These are phyloP conservation scores for Coemansia sp. DNA, from an alignment of 192 early-diverging fungal genomes.

Conservation along the genomic window DNA sequence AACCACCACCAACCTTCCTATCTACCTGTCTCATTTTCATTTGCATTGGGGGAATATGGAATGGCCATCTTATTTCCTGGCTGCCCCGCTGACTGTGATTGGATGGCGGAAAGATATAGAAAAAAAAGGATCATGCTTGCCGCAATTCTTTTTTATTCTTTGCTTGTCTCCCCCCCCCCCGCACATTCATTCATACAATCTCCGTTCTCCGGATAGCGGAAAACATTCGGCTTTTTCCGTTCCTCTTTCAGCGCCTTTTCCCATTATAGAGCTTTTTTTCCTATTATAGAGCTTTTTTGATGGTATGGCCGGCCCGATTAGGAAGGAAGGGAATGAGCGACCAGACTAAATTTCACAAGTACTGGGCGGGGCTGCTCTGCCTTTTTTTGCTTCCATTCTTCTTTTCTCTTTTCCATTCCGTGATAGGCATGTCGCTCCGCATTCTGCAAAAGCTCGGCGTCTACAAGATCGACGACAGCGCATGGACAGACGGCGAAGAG, in stretches of 20 bases:
- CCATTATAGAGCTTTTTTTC: not conserved
- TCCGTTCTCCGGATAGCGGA: conserved; percentile 5
- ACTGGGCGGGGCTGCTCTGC: not conserved
- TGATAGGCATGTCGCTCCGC: conserved; percentile 38
- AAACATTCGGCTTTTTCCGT: conserved; percentile 1
- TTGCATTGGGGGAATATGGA: too few species aligned
- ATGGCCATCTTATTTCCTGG: too few species aligned
- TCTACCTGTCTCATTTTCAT: not conserved
- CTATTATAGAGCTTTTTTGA: too few species aligned
- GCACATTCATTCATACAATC: not conserved
- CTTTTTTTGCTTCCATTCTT: not conserved
- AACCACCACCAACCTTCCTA: not conserved
- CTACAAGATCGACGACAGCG: conserved; percentile 45
- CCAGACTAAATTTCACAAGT: too few species aligned
- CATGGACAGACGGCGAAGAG: conserved; percentile 29
- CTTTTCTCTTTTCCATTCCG: not conserved
- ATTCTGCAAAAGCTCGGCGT: conserved; percentile 45
- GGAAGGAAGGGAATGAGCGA: too few species aligned
- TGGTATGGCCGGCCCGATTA: too few species aligned
- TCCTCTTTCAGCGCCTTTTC: not conserved
- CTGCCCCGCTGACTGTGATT: too few species aligned
- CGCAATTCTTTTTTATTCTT: too few species aligned
- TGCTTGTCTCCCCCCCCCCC: not conserved
- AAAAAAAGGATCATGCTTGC: too few species aligned
- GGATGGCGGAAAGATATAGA: too few species aligned